Percentiles rank a stretch among this genome's conserved stretches.
These are phyloP conservation scores for Sugiyamaella grinbergsii DNA, from an alignment of 1,139 yeast genomes.

Conservation along the genomic window DNA sequence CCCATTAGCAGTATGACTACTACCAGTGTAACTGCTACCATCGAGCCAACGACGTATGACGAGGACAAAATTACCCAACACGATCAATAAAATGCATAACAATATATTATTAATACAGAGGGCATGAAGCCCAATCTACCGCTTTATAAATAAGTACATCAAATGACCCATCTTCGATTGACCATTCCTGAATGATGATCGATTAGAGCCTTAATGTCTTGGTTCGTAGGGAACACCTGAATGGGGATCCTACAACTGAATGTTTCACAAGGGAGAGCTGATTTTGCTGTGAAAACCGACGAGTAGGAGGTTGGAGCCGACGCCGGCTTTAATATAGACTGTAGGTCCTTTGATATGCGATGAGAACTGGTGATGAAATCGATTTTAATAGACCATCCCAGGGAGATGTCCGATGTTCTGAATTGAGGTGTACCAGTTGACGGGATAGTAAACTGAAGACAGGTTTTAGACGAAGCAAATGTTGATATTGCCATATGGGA, in stretches of 20 bases:
- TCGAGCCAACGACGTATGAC: not conserved
- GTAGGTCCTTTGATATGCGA: constrained; percentile 21
- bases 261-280: constrained; percentile 37
- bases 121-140: not conserved
- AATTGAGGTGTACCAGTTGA: constrained; percentile 44
- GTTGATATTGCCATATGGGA: constrained; percentile 32
- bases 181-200: constrained; percentile 28
- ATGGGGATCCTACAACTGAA: constrained; percentile 42
- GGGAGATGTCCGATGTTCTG: constrained; percentile 38
- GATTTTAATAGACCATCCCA: constrained; percentile 42
- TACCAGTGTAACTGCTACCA: not conserved
- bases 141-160: constrained; percentile 15
- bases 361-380: constrained; percentile 41
- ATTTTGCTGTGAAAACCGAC: constrained; percentile 30
- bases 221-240: constrained; percentile 39
- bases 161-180: constrained; percentile 29
- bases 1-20: not conserved
- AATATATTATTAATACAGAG: constrained; percentile 8
- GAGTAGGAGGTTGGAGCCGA: constrained; percentile 1
- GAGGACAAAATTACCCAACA: not conserved
- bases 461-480: constrained; percentile 29
- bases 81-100: constrained; percentile 6
- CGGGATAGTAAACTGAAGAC: constrained; percentile 41
- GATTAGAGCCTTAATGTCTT: constrained; percentile 37
- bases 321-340: constrained; percentile 11